Percentiles rank a stretch among this genome's conserved stretches.
Evolutionary conservation across 257 asterid species (phyloP).

Genomic region (Nicotiana noctiflora): DNA sequence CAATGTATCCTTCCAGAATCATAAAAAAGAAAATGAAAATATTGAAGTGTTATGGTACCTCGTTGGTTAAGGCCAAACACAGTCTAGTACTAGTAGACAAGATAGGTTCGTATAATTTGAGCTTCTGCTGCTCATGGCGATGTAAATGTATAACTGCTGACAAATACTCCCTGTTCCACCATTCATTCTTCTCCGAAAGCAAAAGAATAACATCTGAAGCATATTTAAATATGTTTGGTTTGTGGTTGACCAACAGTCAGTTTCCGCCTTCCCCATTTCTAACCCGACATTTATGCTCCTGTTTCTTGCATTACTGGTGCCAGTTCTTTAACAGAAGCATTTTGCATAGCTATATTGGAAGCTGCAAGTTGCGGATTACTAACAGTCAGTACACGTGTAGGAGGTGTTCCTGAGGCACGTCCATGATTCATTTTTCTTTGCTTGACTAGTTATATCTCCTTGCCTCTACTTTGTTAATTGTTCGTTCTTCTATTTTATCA

Average conservation of each 20-base stretch:
- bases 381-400: conserved; percentile 98
- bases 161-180: too few relatives aligned
- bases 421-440: conserved; percentile 17
- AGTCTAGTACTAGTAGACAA: too few relatives aligned
- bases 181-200: too few relatives aligned
- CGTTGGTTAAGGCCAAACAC: background rate
- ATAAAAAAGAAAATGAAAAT: background rate
- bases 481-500: conserved; percentile 7
- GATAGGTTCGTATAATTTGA: too few relatives aligned
- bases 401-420: conserved; percentile 99
- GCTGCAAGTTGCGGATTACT: conserved; percentile 97
- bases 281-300: conserved; percentile 11
- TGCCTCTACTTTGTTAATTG: background rate
- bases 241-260: background rate
- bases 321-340: conserved; percentile 97
- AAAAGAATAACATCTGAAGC: background rate
- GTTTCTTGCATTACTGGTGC: conserved; percentile 17
- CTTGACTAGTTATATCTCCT: conserved; percentile 18
- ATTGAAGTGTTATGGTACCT: background rate
- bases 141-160: too few relatives aligned
- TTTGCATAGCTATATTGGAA: conserved; percentile 93
- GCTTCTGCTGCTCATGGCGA: too few relatives aligned
- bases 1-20: background rate
- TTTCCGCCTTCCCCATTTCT: background rate
- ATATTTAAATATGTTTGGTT: background rate